Percentiles rank a stretch among this genome's conserved stretches.
Evolutionary conservation across 176 grass and related monocot species (phyloP).

Genomic region (Olyra latifolia): DNA sequence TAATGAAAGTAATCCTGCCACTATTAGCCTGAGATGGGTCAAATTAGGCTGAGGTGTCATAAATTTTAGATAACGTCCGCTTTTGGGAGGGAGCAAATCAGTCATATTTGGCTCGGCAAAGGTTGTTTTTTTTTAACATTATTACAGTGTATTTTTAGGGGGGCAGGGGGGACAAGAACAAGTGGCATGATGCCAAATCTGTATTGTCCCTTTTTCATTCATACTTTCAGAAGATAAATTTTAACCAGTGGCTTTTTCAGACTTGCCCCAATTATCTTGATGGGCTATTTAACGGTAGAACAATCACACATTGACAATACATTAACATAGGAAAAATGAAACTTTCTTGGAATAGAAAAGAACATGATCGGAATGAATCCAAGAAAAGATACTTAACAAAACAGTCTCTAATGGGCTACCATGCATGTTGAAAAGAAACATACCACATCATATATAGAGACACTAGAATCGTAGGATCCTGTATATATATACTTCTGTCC

Average conservation of each 20-base stretch:
- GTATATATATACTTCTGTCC: slow-evolving; percentile 90
- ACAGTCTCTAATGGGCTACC: neutral
- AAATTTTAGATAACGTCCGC: neutral
- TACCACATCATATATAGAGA: slow-evolving; percentile 88
- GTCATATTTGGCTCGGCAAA: neutral
- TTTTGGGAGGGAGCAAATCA: neutral
- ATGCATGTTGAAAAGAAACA: neutral
- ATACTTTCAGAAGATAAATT: neutral
- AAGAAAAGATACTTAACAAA: neutral
- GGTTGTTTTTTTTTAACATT: neutral
- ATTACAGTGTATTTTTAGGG: neutral
- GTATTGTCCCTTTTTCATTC: neutral
- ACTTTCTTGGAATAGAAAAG: neutral
- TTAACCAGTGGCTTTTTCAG: neutral
- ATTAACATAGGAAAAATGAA: neutral
- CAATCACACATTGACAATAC: neutral
- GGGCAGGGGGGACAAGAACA: neutral
- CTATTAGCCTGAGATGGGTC: neutral
- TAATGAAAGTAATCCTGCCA: neutral
- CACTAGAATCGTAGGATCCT: slow-evolving; percentile 65
- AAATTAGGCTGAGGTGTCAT: neutral
- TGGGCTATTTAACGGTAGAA: neutral
- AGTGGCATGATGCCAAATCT: neutral
- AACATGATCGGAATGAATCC: neutral
- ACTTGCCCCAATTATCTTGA: neutral